Evolutionary conservation across 306 rosid species (phyloP).

Genomic region (Corylus avellana): DNA sequence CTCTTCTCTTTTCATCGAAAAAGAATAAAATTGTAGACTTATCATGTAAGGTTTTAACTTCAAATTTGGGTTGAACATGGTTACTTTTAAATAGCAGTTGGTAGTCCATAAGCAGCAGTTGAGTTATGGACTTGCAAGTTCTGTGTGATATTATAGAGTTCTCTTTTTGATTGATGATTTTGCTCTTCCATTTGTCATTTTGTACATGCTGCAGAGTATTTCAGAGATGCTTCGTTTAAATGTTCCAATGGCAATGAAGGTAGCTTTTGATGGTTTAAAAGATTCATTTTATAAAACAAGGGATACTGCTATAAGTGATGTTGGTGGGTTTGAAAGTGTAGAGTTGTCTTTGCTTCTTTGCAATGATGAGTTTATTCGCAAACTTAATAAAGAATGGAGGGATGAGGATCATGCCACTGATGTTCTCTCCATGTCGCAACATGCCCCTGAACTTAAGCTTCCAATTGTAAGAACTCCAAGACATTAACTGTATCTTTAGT

Average conservation of each 20-base stretch:
- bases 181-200: conserved; percentile 1
- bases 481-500: conserved; percentile 14
- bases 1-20: background rate
- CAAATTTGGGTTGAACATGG: background rate
- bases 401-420: conserved; percentile 82
- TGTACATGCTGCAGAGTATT: conserved; percentile 54
- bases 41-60: background rate
- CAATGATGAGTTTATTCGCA: conserved; percentile 71
- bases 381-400: conserved; percentile 93
- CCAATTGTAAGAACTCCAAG: conserved; percentile 62
- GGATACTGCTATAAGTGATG: conserved; percentile 60
- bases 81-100: background rate
- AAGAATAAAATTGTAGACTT: background rate
- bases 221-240: conserved; percentile 78
- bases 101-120: background rate
- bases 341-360: conserved; percentile 84
- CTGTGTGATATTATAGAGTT: background rate
- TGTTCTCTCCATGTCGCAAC: conserved; percentile 87
- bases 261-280: conserved; percentile 69
- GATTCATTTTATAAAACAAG: conserved; percentile 64
- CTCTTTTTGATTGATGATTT: background rate
- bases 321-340: conserved; percentile 70
- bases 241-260: conserved; percentile 75
- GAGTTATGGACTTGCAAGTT: background rate
- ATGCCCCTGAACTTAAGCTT: conserved; percentile 67